Percentiles rank a stretch among this genome's conserved stretches.
Conservation (phyloP, 192 early-diverging fungal genomes). For the Coemansia sp. region DNA sequence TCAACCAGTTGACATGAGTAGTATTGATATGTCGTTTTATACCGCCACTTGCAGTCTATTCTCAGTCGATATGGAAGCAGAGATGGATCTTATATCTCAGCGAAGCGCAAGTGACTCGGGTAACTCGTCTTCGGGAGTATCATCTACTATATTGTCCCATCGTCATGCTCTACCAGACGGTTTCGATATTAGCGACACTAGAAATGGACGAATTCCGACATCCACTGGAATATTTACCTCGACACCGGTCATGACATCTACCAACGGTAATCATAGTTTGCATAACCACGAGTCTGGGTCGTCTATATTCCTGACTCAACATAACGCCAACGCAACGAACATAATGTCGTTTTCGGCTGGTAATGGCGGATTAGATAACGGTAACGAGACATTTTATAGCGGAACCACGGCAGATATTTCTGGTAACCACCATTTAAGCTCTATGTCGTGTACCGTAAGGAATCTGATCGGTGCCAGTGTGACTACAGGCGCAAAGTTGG, state of each 20-base stretch:
- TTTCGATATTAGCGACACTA: not conserved
- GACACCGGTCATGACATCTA: not conserved
- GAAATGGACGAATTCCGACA: not conserved
- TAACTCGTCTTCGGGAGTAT: conserved; percentile 7
- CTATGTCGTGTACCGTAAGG: conserved; percentile 25
- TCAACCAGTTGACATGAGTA: conserved; percentile 30
- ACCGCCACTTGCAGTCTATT: conserved; percentile 43
- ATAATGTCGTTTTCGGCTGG: conserved; percentile 49
- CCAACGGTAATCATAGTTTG: not conserved
- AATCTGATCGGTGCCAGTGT: conserved; percentile 70
- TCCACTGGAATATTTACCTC: not conserved
- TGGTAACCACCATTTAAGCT: not conserved
- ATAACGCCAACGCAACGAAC: conserved; percentile 34
- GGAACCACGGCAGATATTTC: conserved; percentile 10
- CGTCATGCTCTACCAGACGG: not conserved
- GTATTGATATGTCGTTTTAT: conserved; percentile 43
- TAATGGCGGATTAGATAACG: not conserved
- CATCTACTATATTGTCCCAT: not conserved
- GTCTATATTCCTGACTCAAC: conserved; percentile 26
- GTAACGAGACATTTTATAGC: not conserved
- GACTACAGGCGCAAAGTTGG: conserved; percentile 63
- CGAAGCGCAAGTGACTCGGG: conserved; percentile 32
- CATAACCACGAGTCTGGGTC: not conserved
- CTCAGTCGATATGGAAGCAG: conserved; percentile 38
- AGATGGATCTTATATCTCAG: conserved; percentile 51